Evolutionary conservation across 1,139 yeast species (phyloP).

Genomic region (Eremothecium sinecaudum): DNA sequence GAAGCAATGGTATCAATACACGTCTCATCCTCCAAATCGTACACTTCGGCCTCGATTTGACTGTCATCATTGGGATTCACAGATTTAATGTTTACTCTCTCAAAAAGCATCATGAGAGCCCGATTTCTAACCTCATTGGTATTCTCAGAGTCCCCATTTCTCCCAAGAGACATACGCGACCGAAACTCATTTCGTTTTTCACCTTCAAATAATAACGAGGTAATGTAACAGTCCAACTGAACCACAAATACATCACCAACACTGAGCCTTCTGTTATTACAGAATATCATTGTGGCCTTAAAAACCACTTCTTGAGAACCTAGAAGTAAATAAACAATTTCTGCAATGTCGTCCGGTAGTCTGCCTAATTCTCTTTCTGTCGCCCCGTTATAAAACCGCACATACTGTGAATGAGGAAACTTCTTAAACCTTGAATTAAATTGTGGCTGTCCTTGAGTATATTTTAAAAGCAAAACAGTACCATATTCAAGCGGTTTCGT

Average conservation of each 20-base stretch:
- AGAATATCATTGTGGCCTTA: conserved; percentile 51
- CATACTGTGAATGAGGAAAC: conserved; percentile 18
- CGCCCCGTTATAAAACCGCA: conserved; percentile 22
- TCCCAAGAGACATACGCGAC: background rate
- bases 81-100: conserved; percentile 36
- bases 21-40: conserved; percentile 23
- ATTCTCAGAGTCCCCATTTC: conserved; percentile 32
- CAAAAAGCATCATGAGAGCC: conserved; percentile 50
- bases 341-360: conserved; percentile 61
- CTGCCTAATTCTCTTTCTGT: conserved; percentile 60
- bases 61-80: conserved; percentile 20
- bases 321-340: conserved; percentile 57
- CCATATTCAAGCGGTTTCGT: conserved; percentile 43
- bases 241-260: conserved; percentile 66
- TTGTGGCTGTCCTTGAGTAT: conserved; percentile 15
- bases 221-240: conserved; percentile 54
- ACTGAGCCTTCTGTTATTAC: conserved; percentile 43
- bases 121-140: conserved; percentile 45
- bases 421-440: conserved; percentile 5
- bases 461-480: conserved; percentile 37
- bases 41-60: conserved; percentile 28
- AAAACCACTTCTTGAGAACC: conserved; percentile 49
- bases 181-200: conserved; percentile 1
- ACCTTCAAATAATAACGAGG: conserved; percentile 44
- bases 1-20: conserved; percentile 6